Evolutionary conservation across 306 rosid species (phyloP).

Genomic region (Medicago lupulina): DNA sequence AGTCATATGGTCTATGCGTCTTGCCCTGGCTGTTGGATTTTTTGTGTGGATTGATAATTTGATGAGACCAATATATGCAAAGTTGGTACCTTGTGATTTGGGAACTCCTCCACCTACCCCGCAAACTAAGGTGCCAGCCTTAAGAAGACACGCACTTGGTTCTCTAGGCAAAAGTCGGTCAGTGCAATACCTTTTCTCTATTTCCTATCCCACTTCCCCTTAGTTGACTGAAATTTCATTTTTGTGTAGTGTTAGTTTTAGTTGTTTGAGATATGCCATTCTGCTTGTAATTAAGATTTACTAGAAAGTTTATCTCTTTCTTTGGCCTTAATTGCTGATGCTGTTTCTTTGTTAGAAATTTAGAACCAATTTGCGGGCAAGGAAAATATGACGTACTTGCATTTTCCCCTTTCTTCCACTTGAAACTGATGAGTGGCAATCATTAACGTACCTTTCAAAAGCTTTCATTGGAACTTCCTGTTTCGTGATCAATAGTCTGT

Average conservation of each 20-base stretch:
- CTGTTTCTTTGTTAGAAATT: constrained; percentile 22
- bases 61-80: constrained; percentile 89
- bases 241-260: constrained; percentile 22
- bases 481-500: not conserved
- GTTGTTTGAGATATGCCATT: constrained; percentile 31
- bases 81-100: constrained; percentile 88
- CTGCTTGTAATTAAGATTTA: constrained; percentile 32
- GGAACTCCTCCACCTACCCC: constrained; percentile 83
- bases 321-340: constrained; percentile 12
- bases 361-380: constrained; percentile 14
- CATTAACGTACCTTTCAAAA: not conserved
- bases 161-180: constrained; percentile 95
- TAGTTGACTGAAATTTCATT: constrained; percentile 35
- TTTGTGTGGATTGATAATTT: constrained; percentile 87
- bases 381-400: constrained; percentile 17
- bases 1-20: constrained; percentile 93
- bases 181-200: constrained; percentile 42
- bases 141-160: constrained; percentile 71
- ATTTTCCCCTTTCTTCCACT: constrained; percentile 14
- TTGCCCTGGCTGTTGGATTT: constrained; percentile 76
- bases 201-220: constrained; percentile 22
- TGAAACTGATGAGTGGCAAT: not conserved
- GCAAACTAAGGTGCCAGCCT: constrained; percentile 57
- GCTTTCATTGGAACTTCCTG: not conserved
- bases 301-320: constrained; percentile 20